Evolutionary conservation across 139 green algal species (phyloP).

Genomic region (Chlorella ohadii): DNA sequence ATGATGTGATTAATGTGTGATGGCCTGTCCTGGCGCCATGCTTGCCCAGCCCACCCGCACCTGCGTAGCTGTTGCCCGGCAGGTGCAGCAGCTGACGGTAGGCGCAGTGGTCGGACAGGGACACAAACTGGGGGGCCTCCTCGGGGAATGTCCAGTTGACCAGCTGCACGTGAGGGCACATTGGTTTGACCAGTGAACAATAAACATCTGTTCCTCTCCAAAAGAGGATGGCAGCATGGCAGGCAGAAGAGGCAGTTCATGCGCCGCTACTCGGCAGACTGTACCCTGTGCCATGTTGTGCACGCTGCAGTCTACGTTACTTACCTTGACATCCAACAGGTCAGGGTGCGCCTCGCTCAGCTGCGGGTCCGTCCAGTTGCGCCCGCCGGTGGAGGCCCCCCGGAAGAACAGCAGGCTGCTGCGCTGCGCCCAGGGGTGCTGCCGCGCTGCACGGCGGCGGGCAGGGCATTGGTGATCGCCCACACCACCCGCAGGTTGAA

Average conservation of each 20-base stretch:
- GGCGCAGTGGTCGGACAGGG: slow-evolving; percentile 15
- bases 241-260: too few species aligned
- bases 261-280: too few species aligned
- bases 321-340: slow-evolving; percentile 1
- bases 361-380: neutral
- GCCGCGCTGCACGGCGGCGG: neutral
- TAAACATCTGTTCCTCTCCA: too few species aligned
- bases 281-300: too few species aligned
- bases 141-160: neutral
- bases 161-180: too few species aligned
- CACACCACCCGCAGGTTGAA: too few species aligned
- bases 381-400: neutral
- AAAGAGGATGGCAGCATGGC: too few species aligned
- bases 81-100: slow-evolving; percentile 23
- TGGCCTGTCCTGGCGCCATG: neutral
- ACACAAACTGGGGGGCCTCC: neutral
- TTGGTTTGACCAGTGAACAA: too few species aligned
- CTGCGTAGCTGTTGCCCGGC: slow-evolving; percentile 16
- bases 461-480: neutral
- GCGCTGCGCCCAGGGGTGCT: neutral
- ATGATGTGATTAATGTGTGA: too few species aligned
- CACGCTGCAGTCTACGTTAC: neutral
- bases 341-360: neutral
- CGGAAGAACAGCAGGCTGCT: slow-evolving; percentile 15
- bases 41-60: neutral